Evolutionary conservation across 2,329 filamentous ascomycete genomes (phyloP), one percentile per base, ranked within the genome.

Genomic region (Talaromyces sp.): DNA sequence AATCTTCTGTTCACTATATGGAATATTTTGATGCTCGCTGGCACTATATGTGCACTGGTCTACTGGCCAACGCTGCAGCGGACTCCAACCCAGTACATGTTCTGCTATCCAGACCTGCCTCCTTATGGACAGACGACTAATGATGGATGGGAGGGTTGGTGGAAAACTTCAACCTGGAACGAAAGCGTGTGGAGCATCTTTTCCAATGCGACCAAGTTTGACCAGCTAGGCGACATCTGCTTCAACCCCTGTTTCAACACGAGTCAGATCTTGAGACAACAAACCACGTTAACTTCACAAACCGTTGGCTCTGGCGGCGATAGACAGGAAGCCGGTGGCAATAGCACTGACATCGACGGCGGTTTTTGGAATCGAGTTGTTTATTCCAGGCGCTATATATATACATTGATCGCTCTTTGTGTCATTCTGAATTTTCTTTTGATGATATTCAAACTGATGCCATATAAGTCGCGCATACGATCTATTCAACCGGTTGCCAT

Each of bases 11-110:
- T 73, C 49, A 67, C 64, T 29, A 49, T 71, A 0, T 73, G 71
- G 71, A 70, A 73, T 38, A 46, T 65, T 2, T 60, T 73, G 9
- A 73, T 73, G 70, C 59, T 73, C 0, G 69, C 69, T 0, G 71
- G 70, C 1, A 65, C 70, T 0, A 68, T 73, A 8, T 71, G 68
- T 31, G 68, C 66, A 0, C 59, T 73, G 2, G 38, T 72, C 13
- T 69, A 71, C 58, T 69, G 66, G 8, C 62, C 64, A 1, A 63
- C 50, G 7, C 27, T 63, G 11, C 59, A 62, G 11, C 63, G 67
- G 8, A 64, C 55, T 0, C 64, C 68, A 0, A 58, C 38, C 1
- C 71, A 73, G 52, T 73, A 70, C 62, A 70, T 69, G 62, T 73
- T 73, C 61, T 73, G 71, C 55, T 70, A 66, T 50, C 68, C 71